Base-by-base conservation (phyloP, 257 asterid species). In the Verbena officinalis region DNA sequence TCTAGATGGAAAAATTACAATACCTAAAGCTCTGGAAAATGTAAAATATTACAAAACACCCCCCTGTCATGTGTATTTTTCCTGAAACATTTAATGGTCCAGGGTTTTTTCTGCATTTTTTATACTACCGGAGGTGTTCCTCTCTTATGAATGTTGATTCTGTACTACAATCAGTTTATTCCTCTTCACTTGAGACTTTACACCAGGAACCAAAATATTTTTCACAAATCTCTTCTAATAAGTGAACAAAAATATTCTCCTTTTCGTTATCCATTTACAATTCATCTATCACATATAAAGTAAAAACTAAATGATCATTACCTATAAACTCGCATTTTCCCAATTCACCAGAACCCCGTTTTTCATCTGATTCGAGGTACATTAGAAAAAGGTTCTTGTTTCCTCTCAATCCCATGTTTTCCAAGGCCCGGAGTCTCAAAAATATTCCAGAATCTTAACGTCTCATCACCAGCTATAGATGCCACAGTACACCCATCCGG, bases 401-500 rank as follows among this genome's bases (percentile, higher is more conserved):
- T 72, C 49, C 52, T 48, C 68, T 63, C 59, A 12, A 46, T 23
- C 3, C 21, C 50, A 52, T 31, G 48, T 50, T 65, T 68, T 40
- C 55, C 68, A 43, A 63, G 9, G 22, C 48, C 27, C 13, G 81
- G 82, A 7, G 63, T 39, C 40, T 73, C 82, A 20, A 78, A 78
- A 23, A 76, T 75, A 56, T 71, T 61, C 84, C 84, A 82, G 4
- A 78, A 24, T 39, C 83, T 55, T 31, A 76, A 48, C 3, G 78
- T 78, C 57, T 82, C 84, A 42, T 82, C 87, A 1, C 78, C 84
- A 50, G 77, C 78, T 7, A 71, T 63, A 31, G 69, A 62, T 20
- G 80, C 81, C 3, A 76, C 79, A 0, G 78, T 73, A 45, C 16
- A 75, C 2, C 82, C 84, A 64, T 81, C 82, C 1, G 87, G 84